Percentiles rank a stretch among this genome's conserved stretches.
Conservation (phyloP, 2,329 filamentous ascomycete genomes). For the Dothideomycetes sp. region DNA sequence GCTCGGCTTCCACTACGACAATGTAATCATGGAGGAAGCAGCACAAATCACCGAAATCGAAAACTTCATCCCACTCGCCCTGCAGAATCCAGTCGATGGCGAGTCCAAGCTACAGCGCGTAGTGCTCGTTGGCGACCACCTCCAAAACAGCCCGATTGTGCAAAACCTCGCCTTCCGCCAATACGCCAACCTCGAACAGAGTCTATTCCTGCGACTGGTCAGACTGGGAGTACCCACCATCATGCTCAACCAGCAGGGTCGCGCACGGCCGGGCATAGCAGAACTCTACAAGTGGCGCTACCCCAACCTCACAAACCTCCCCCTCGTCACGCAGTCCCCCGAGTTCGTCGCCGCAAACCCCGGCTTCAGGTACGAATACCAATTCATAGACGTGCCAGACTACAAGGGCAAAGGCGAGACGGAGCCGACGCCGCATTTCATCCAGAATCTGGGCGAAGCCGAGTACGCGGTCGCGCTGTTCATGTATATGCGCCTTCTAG, state of each 20-base stretch:
- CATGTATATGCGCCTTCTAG: slow-evolving; percentile 94
- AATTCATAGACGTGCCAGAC: slow-evolving; percentile 90
- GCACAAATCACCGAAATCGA: slow-evolving; percentile 97
- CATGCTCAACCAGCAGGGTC: slow-evolving; percentile 84
- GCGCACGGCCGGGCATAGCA: slow-evolving; percentile 77
- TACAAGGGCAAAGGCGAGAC: slow-evolving; percentile 85
- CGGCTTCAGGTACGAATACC: slow-evolving; percentile 86
- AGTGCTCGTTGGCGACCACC: slow-evolving; percentile 87
- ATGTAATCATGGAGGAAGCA: slow-evolving; percentile 96
- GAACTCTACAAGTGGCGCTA: slow-evolving; percentile 93
- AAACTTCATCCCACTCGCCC: slow-evolving; percentile 87
- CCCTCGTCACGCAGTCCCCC: slow-evolving; percentile 53
- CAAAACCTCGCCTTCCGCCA: slow-evolving; percentile 90
- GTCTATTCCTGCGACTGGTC: slow-evolving; percentile 81
- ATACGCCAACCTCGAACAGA: slow-evolving; percentile 93
- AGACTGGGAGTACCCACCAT: slow-evolving; percentile 87
- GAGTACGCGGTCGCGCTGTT: slow-evolving; percentile 94
- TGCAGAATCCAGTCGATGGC: slow-evolving; percentile 69
- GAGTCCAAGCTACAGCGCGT: slow-evolving; percentile 72
- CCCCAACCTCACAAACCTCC: slow-evolving; percentile 64
- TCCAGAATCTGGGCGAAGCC: slow-evolving; percentile 92
- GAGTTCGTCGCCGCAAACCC: slow-evolving; percentile 79
- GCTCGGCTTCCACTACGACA: slow-evolving; percentile 95
- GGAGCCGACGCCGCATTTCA: slow-evolving; percentile 86
- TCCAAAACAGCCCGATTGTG: slow-evolving; percentile 92